phyloP scores from a whole-genome alignment of 2,329 filamentous ascomycete genomes.

The Fusarium heterosporum region DNA sequence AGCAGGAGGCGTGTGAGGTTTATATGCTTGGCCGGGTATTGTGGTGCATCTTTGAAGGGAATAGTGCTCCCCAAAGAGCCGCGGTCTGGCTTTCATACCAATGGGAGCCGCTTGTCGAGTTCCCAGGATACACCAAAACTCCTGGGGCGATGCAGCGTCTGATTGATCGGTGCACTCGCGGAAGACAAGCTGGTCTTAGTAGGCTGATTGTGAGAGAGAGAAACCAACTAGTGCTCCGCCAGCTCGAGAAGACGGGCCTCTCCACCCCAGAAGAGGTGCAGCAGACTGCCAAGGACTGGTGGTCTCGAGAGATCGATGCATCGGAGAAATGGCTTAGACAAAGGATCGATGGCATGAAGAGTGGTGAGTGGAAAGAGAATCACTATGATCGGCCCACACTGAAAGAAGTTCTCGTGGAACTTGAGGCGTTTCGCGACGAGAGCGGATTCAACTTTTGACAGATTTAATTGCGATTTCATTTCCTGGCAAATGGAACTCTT shows the following conservation, averaged over 20 bases:
- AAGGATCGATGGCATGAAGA: slow-evolving; percentile 54
- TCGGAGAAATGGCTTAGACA: slow-evolving; percentile 61
- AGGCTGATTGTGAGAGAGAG: slow-evolving; percentile 58
- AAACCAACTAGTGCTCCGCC: slow-evolving; percentile 60
- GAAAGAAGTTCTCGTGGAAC: slow-evolving; percentile 55
- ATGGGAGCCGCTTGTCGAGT: slow-evolving; percentile 67
- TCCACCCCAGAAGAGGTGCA: slow-evolving; percentile 53
- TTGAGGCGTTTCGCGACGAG: slow-evolving; percentile 47
- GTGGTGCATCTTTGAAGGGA: slow-evolving; percentile 73
- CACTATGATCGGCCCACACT: slow-evolving; percentile 62
- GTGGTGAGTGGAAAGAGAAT: slow-evolving; percentile 63
- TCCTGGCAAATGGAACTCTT: slow-evolving; percentile 2
- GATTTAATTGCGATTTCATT: not conserved
- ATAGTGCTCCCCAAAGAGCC: slow-evolving; percentile 67
- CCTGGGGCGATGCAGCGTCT: slow-evolving; percentile 59
- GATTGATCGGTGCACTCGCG: slow-evolving; percentile 65
- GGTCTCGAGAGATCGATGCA: slow-evolving; percentile 60
- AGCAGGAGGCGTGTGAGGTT: slow-evolving; percentile 69
- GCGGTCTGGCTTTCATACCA: slow-evolving; percentile 70
- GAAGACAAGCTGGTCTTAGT: slow-evolving; percentile 59
- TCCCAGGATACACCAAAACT: slow-evolving; percentile 64
- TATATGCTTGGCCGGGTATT: slow-evolving; percentile 72
- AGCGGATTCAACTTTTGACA: slow-evolving; percentile 33
- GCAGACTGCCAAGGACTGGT: slow-evolving; percentile 59
- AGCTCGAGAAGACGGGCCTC: slow-evolving; percentile 48